Conservation (phyloP, 257 asterid genomes). For the Cordia subcordata region DNA sequence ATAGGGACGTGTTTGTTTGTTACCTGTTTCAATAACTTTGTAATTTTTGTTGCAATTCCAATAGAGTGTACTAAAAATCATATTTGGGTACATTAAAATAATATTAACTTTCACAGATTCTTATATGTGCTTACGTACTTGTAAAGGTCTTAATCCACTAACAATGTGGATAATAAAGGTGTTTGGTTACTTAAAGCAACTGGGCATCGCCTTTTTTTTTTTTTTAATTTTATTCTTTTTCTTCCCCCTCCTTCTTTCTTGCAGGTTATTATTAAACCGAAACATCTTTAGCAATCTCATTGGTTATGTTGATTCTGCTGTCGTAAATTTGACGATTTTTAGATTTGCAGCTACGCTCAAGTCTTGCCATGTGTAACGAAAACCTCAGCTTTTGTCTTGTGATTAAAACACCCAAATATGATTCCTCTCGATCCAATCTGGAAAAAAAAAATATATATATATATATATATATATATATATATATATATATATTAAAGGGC, state of each 20-base stretch:
- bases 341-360: no score
- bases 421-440: background rate
- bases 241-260: no score
- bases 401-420: background rate
- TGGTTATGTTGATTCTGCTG: background rate
- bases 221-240: no score
- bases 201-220: slow-evolving; percentile 7
- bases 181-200: slow-evolving; percentile 23
- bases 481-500: no score
- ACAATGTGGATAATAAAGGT: slow-evolving; percentile 29
- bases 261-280: background rate
- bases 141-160: slow-evolving; percentile 23
- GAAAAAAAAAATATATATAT: no score
- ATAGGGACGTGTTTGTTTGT: slow-evolving; percentile 12
- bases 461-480: no score
- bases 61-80: background rate
- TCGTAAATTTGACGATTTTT: background rate
- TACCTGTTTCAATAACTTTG: background rate
- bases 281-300: background rate
- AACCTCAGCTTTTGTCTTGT: background rate
- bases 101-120: slow-evolving; percentile 14
- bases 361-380: background rate
- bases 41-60: slow-evolving; percentile 9
- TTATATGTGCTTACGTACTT: slow-evolving; percentile 17
- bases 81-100: slow-evolving; percentile 8